These are phyloP conservation scores for Phaeotremella skinneri DNA, from an alignment of 768 basidiomycete genomes.

Conservation along the genomic window DNA sequence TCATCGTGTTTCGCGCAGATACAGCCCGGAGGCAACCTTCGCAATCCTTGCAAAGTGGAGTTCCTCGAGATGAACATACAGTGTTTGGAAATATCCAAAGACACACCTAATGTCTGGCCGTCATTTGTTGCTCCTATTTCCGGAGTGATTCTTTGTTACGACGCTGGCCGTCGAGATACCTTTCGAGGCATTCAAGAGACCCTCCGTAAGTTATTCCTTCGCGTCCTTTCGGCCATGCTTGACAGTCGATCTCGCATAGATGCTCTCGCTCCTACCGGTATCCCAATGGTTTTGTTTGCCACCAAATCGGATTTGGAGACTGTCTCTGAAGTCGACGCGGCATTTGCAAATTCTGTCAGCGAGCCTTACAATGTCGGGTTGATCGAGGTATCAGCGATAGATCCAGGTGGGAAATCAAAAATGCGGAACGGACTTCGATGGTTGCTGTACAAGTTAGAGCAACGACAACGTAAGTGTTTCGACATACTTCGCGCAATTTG, in stretches of 20 bases:
- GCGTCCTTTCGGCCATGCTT: not conserved
- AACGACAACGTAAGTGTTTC: conserved; percentile 32
- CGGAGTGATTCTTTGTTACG: conserved; percentile 83
- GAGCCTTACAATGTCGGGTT: conserved; percentile 70
- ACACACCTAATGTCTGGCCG: conserved; percentile 30
- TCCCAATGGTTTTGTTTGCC: conserved; percentile 72
- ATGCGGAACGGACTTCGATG: conserved; percentile 58
- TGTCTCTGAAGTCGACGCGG: conserved; percentile 44
- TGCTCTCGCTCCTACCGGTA: conserved; percentile 56
- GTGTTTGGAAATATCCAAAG: conserved; percentile 37
- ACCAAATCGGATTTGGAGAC: conserved; percentile 75
- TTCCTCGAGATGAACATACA: conserved; percentile 47
- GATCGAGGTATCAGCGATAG: conserved; percentile 65
- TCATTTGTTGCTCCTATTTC: conserved; percentile 62
- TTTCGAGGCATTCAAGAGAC: conserved; percentile 66
- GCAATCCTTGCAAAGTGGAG: conserved; percentile 34
- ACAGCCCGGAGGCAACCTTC: conserved; percentile 38
- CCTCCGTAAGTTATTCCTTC: conserved; percentile 60
- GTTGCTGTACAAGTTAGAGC: conserved; percentile 45
- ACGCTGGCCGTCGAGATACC: conserved; percentile 64
- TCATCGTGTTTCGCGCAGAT: conserved; percentile 30
- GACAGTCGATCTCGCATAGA: conserved; percentile 20
- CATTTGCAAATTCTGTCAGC: conserved; percentile 55
- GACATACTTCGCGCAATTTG: not conserved
- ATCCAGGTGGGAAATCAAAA: conserved; percentile 64